These are phyloP conservation scores for Paradendryphiella salina DNA, from an alignment of 2,329 filamentous ascomycete genomes.

Conservation along the genomic window DNA sequence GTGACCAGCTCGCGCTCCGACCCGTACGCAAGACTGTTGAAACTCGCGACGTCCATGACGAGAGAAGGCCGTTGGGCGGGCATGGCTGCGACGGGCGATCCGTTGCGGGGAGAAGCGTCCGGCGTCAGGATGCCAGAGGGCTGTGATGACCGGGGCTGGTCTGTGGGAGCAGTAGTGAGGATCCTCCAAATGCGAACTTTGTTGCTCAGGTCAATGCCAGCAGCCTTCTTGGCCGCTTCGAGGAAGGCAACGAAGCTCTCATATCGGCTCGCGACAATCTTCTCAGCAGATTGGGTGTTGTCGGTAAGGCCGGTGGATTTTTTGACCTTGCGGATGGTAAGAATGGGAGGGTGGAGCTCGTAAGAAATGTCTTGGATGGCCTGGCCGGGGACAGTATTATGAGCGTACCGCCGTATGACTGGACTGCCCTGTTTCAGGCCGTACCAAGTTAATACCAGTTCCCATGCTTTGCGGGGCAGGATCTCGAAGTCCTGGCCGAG, in stretches of 20 bases:
- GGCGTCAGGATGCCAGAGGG: slow-evolving; percentile 51
- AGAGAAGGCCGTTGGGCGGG: slow-evolving; percentile 52
- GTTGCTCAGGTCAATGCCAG: slow-evolving; percentile 67
- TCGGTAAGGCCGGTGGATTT: slow-evolving; percentile 65
- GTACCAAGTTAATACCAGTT: slow-evolving; percentile 79
- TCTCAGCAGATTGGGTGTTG: slow-evolving; percentile 63
- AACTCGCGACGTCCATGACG: slow-evolving; percentile 64
- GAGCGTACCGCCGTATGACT: slow-evolving; percentile 73
- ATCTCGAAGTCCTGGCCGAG: slow-evolving; percentile 74
- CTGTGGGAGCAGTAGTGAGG: slow-evolving; percentile 50
- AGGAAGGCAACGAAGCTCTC: slow-evolving; percentile 75
- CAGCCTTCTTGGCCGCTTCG: slow-evolving; percentile 68
- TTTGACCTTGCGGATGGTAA: slow-evolving; percentile 80
- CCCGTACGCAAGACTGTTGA: slow-evolving; percentile 64
- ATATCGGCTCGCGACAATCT: slow-evolving; percentile 71
- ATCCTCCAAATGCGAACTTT: slow-evolving; percentile 80
- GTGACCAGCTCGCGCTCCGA: slow-evolving; percentile 67
- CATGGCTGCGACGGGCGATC: slow-evolving; percentile 44
- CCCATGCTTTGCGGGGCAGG: slow-evolving; percentile 79
- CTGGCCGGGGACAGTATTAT: slow-evolving; percentile 70
- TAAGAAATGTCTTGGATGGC: slow-evolving; percentile 69
- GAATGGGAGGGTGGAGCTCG: slow-evolving; percentile 82
- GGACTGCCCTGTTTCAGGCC: slow-evolving; percentile 70
- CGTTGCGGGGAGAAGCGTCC: slow-evolving; percentile 50
- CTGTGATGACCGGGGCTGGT: slow-evolving; percentile 33